These are phyloP conservation scores for Crithidia sp. DNA, from an alignment of 208 protist species.

Conservation along the genomic window DNA sequence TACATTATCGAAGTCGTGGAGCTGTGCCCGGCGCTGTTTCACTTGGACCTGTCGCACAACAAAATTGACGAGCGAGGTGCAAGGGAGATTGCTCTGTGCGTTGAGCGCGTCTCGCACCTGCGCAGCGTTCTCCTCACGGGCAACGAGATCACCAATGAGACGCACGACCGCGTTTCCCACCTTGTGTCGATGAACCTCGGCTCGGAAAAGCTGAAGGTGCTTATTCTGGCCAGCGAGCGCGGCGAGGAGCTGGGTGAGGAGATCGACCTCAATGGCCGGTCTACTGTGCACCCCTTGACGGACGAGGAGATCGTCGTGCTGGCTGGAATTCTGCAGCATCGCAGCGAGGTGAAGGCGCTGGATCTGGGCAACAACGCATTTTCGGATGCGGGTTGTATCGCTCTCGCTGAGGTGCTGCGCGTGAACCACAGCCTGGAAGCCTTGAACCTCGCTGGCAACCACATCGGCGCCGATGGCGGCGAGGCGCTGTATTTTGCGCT, in stretches of 20 bases:
- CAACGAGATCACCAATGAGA: constrained; percentile 61
- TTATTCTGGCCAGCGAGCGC: constrained; percentile 48
- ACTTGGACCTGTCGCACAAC: constrained; percentile 79
- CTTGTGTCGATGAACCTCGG: constrained; percentile 76
- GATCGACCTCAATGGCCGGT: constrained; percentile 71
- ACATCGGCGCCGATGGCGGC: constrained; percentile 66
- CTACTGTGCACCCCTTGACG: constrained; percentile 52
- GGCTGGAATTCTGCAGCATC: constrained; percentile 50
- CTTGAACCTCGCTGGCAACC: constrained; percentile 79
- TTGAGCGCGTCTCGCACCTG: constrained; percentile 55
- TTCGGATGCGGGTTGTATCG: constrained; percentile 69
- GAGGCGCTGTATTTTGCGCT: constrained; percentile 78
- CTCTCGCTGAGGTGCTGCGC: constrained; percentile 81
- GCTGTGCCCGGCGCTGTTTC: constrained; percentile 43
- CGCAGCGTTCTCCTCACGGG: constrained; percentile 43
- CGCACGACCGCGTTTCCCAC: constrained; percentile 52
- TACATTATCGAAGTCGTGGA: constrained; percentile 71
- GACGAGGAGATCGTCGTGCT: constrained; percentile 75
- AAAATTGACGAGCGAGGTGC: constrained; percentile 68
- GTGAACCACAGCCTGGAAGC: constrained; percentile 73
- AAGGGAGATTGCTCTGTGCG: constrained; percentile 41
- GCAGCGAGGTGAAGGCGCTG: constrained; percentile 52
- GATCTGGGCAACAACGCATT: constrained; percentile 83
- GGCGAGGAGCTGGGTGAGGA: constrained; percentile 45
- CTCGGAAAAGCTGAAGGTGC: constrained; percentile 68